Evolutionary conservation across 352 stramenopile genomes (phyloP).

Genomic region (Globisporangium solare): DNA sequence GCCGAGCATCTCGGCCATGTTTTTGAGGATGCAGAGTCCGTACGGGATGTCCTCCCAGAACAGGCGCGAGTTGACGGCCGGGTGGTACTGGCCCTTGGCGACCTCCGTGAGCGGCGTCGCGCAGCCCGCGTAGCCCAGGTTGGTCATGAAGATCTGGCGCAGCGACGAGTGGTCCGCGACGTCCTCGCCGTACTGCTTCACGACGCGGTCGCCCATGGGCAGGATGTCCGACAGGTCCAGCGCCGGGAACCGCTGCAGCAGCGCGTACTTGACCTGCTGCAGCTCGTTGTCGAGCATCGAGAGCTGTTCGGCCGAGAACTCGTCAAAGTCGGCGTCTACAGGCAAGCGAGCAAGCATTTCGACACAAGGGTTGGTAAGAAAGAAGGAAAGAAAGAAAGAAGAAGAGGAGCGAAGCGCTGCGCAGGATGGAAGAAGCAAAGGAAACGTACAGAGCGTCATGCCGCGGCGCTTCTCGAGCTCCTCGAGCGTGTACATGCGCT

Average conservation of each 20-base stretch:
- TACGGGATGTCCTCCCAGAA: conserved; percentile 94
- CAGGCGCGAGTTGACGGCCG: conserved; percentile 79
- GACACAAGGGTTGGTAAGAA: not conserved
- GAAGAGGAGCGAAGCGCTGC: not conserved
- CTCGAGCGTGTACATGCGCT: conserved; percentile 75
- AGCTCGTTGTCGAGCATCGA: conserved; percentile 92
- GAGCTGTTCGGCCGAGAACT: conserved; percentile 90
- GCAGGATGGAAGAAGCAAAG: too few species aligned
- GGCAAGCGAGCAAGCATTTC: not conserved
- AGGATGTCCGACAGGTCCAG: conserved; percentile 89
- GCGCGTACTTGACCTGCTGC: conserved; percentile 88
- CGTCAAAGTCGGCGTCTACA: conserved; percentile 89
- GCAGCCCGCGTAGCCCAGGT: conserved; percentile 88
- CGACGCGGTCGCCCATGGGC: conserved; percentile 87
- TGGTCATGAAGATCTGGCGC: conserved; percentile 89
- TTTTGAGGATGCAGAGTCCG: conserved; percentile 91
- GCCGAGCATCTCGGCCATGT: conserved; percentile 90
- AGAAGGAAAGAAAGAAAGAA: not conserved
- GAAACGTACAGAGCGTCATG: conserved; percentile 80
- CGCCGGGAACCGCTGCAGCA: conserved; percentile 88
- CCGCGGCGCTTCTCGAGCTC: conserved; percentile 86
- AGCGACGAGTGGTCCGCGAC: conserved; percentile 84
- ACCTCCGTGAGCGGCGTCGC: conserved; percentile 86
- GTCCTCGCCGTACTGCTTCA: conserved; percentile 91
- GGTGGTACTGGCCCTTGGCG: conserved; percentile 64